Evolutionary conservation across 495 filamentous ascomycete species (phyloP), one percentile per base, ranked within the genome.

Genomic region (Penicillium lividum): DNA sequence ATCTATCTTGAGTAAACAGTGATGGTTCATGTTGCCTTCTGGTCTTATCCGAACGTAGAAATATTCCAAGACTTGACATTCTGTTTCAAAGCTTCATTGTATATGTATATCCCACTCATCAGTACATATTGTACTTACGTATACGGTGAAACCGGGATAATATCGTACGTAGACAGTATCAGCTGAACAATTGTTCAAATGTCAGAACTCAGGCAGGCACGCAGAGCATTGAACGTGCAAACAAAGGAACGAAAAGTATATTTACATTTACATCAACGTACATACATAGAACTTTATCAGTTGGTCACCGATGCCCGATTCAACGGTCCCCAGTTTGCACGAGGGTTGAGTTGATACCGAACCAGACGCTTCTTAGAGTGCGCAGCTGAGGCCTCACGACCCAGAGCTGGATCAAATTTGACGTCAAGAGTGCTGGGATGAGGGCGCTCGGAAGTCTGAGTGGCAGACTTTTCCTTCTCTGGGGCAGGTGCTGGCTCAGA

Each of bases 321-420:
- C 85, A 97, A 86, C 0, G 94, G 94, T 0, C 94, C 94, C 94
- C 94, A 98, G 66, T 98, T 93, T 45, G 88, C 85, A 36, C 86
- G 77, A 13, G 94, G 94, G 67, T 98, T 97, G 29, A 83, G 66
- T 76, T 95, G 95, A 70, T 96, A 98, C 46, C 93, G 78, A 36
- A 93, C 82, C 18, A 92, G 74, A 47, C 86, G 86, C 57, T 81
- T 86, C 52, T 62, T 71, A 3, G 64, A 67, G 22, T 64, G 60
- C 7, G 57, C 52, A 9, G 58, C 61, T 18, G 78, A 82, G 34
- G 73, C 73, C 54, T 93, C 86, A 58, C 77, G 86, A 0, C 92
- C 94, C 15, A 97, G 79, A 47, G 76, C 74, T 55, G 92, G 88
- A 70, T 98, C 89, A 68, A 98, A 97, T 0, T 90, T 82, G 25